Base-by-base conservation (phyloP, 2,329 filamentous ascomycete species). In the Monosporascus cannonballus region DNA sequence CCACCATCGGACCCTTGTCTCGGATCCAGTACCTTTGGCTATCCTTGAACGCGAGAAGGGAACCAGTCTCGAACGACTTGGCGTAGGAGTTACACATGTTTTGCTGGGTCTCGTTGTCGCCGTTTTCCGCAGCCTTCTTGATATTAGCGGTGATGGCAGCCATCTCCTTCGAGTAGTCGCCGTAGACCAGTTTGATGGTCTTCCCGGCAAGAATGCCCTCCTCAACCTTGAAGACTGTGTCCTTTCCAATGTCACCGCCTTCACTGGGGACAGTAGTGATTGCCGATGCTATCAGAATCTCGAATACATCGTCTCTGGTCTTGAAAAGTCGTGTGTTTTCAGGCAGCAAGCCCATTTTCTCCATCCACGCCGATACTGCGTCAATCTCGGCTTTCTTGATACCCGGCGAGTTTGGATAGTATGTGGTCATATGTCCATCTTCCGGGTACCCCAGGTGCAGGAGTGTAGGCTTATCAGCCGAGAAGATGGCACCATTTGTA, bases 11-110 rank as follows among this genome's bases (percentile, higher is more conserved):
- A 20, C 86, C 85, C 68, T 91, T 89, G 67, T 95, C 89, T 64
- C 85, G 83, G 59, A 94, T 90, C 90, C 90, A 94, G 63, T 80
- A 81, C 58, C 87, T 79, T 69, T 94, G 89, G 58, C 85, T 86
- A 65, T 93, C 83, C 70, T 92, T 92, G 76, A 89, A 92, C 14
- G 84, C 84, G 56, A 89, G 77, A 48, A 93, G 76, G 24, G 87
- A 91, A 38, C 90, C 90, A 22, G 79, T 79, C 50, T 81, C 77
- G 61, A 94, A 94, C 0, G 88, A 90, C 61, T 85, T 83, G 55
- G 81, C 83, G 66, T 94, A 94, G 24, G 87, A 82, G 17, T 59
- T 54, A 51, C 64, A 63, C 61, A 67, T 65, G 49, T 83, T 78
- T 70, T 81, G 80, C 68, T 94, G 86, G 14, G 76, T 88, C 14